A percentile compares a stretch with the other conserved stretches of the same genome.
Evolutionary conservation across 805 yeast genomes (phyloP).

Genomic region (Barnettozyma sp.): DNA sequence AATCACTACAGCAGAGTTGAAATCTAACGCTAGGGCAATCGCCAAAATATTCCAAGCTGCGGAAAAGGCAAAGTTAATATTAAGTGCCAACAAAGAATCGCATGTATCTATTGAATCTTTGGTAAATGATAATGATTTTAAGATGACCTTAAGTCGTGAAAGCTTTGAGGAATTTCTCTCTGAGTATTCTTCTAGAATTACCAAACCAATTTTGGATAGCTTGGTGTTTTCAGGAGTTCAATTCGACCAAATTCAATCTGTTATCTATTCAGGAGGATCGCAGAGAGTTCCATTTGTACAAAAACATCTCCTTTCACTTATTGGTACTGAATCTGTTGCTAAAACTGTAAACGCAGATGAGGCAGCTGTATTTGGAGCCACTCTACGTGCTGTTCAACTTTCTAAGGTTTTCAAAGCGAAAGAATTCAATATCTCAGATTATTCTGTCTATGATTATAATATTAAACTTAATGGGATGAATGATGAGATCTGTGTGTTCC

Average conservation of each 20-base stretch:
- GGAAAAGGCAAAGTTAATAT: conserved; percentile 78
- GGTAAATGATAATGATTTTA: conserved; percentile 68
- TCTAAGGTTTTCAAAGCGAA: conserved; percentile 62
- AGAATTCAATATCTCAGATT: conserved; percentile 53
- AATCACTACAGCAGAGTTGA: conserved; percentile 33
- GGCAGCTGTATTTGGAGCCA: conserved; percentile 83
- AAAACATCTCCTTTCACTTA: conserved; percentile 42
- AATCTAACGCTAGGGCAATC: conserved; percentile 46
- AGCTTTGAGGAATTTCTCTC: conserved; percentile 60
- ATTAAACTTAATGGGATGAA: conserved; percentile 27
- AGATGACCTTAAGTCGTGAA: conserved; percentile 57
- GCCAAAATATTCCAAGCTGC: conserved; percentile 74
- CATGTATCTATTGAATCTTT: conserved; percentile 71
- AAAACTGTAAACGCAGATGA: conserved; percentile 94
- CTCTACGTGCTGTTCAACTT: conserved; percentile 73
- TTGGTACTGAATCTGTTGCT: conserved; percentile 57
- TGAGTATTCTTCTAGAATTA: conserved; percentile 39
- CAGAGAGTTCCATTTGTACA: conserved; percentile 87
- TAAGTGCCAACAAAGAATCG: conserved; percentile 85
- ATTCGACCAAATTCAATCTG: conserved; percentile 44
- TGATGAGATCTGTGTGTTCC: conserved; percentile 34
- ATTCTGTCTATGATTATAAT: conserved; percentile 43
- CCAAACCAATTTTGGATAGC: conserved; percentile 49
- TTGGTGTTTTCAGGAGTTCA: conserved; percentile 29
- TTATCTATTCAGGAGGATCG: conserved; percentile 85